A percentile compares a stretch with the other conserved stretches of the same genome.
These are phyloP conservation scores for Lumnitzera racemosa DNA, from an alignment of 345 rosid species.

Conservation along the genomic window DNA sequence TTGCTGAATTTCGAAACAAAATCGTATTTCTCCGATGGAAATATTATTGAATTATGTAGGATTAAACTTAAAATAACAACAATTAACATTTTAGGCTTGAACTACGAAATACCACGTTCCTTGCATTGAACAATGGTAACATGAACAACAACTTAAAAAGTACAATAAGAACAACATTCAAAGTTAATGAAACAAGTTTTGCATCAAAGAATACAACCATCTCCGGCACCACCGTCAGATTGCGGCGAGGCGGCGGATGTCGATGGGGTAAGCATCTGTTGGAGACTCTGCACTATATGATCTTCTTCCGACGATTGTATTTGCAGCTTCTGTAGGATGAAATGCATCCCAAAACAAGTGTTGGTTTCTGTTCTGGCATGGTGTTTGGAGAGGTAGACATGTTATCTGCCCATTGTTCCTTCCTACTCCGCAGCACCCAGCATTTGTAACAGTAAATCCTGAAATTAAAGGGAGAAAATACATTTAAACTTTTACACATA, in stretches of 20 bases:
- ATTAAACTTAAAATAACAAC: too few relatives aligned
- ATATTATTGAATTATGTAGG: too few relatives aligned
- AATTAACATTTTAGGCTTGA: too few relatives aligned
- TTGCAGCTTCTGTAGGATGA: constrained; percentile 39
- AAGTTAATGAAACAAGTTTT: too few relatives aligned
- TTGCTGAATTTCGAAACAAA: too few relatives aligned
- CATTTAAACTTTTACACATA: too few relatives aligned
- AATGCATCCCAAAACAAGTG: constrained; percentile 40
- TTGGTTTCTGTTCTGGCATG: constrained; percentile 24
- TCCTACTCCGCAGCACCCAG: constrained; percentile 38
- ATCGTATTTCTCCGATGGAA: too few relatives aligned
- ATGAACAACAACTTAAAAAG: too few relatives aligned
- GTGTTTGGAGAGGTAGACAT: constrained; percentile 30
- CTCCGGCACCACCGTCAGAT: constrained; percentile 7
- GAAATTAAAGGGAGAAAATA: not conserved
- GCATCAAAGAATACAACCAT: not conserved
- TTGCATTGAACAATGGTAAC: too few relatives aligned
- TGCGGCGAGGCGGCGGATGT: constrained; percentile 19
- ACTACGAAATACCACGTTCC: too few relatives aligned
- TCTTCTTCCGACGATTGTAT: constrained; percentile 21
- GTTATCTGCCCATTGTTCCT: constrained; percentile 36
- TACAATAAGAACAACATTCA: too few relatives aligned
- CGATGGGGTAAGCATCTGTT: constrained; percentile 15
- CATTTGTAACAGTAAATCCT: constrained; percentile 23
- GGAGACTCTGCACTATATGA: constrained; percentile 21